Evolutionary conservation across 2,329 filamentous ascomycete species (phyloP), one percentile per base, ranked within the genome.

Genomic region (Xylaria sp.): DNA sequence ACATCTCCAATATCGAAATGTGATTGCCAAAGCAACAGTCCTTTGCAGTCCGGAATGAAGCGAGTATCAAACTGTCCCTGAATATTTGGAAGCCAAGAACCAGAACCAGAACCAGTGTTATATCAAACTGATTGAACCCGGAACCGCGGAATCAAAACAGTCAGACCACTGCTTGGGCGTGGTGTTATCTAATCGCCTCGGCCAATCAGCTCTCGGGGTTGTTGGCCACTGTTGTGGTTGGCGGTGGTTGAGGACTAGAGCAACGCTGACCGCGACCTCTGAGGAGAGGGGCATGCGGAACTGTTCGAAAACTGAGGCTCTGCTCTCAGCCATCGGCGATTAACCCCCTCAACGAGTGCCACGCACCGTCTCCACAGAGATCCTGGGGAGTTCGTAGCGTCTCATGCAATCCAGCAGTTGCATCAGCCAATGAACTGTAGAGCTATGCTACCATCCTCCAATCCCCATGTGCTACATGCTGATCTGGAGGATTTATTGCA

Each of bases 21-120:
- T 90, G 46, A 84, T 90, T 65, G 78, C 83, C 60, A 90, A 89
- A 75, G 85, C 87, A n/a, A 84, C 83, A 67, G 87, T 90, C 4
- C 74, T 90, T 48, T 89, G 87, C 70, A 77, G 77, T 51, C 77
- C 81, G 8, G 81, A 83, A 68, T 80, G 72, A 76, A 67, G 53
- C 46, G 56, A 58, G 51, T 54, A 51, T 54, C 58, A 48, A 27
- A 57, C 37, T 41, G 41, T 44, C 38, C 29, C 51, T 55, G 48
- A n/a, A 17, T 35, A 46, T 55, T 52, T 47, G 49, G 40, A 51
- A 43, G 35, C 33, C 41, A 67, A 65, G 63, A 53, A n/a, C n/a
- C n/a, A n/a, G n/a, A n/a, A n/a, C n/a, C n/a, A n/a, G n/a, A 63
- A 52, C 10, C 46, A 48, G 63, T 64, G 64, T 61, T 70, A 66